phyloP scores from a whole-genome alignment of 768 basidiomycete genomes.

The Trametes cubensis region DNA sequence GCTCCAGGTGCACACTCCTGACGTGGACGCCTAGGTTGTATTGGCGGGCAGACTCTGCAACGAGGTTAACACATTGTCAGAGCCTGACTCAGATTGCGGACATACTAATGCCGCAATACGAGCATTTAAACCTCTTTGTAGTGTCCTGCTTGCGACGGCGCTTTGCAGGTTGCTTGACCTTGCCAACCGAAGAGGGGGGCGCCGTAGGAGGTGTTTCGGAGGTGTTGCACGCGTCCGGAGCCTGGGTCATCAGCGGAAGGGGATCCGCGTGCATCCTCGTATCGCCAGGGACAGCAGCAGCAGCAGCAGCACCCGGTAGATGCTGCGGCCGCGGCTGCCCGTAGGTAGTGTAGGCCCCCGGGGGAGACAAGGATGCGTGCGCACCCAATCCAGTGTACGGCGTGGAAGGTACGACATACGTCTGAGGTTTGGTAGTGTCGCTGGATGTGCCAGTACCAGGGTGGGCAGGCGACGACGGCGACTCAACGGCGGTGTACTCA shows the following conservation, averaged over 20 bases:
- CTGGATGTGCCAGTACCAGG: too few relatives aligned
- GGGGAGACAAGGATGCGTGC: neutral
- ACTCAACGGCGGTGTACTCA: neutral
- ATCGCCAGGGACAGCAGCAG: neutral
- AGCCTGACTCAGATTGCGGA: neutral
- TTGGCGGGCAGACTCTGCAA: constrained; percentile 4
- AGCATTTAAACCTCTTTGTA: neutral
- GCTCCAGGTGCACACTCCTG: constrained; percentile 4
- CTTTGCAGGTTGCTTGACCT: neutral
- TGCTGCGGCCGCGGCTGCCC: constrained; percentile 14
- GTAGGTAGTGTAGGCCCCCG: neutral
- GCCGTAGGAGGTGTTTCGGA: neutral
- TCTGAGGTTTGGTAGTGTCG: neutral
- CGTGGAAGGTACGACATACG: neutral
- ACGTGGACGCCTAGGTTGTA: constrained; percentile 16
- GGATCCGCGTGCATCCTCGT: constrained; percentile 6
- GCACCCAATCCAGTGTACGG: neutral
- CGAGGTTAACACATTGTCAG: neutral
- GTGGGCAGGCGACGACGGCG: neutral
- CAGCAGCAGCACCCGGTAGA: constrained; percentile 5
- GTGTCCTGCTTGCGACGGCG: neutral
- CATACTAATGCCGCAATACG: neutral
- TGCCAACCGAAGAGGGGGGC: neutral
- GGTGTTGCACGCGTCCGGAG: neutral
- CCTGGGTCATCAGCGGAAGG: neutral